A percentile compares a stretch with the other conserved stretches of the same genome.
Conservation (phyloP, 306 rosid species). For the Prunus kanzakura region DNA sequence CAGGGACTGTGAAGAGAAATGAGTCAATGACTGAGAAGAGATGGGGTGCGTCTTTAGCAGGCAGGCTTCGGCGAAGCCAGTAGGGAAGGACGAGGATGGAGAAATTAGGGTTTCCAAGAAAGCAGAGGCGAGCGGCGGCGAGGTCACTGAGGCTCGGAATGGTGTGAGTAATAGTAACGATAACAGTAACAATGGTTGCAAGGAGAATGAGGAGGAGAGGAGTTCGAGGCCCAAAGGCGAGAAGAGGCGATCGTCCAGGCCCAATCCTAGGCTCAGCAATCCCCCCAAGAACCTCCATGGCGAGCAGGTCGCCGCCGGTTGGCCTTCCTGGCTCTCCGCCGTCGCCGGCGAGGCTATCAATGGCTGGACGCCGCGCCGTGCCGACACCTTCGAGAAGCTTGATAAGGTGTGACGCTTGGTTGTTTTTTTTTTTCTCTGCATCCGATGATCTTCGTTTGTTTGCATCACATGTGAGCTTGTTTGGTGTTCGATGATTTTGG, state of each 20-base stretch:
- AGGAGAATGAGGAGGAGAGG: slow-evolving; percentile 46
- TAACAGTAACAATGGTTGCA: slow-evolving; percentile 44
- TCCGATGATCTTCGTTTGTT: neutral
- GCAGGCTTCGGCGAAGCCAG: slow-evolving; percentile 36
- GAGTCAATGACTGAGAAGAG: slow-evolving; percentile 53
- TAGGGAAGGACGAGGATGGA: slow-evolving; percentile 17
- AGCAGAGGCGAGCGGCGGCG: neutral
- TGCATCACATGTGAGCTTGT: neutral
- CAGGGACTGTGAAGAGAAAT: slow-evolving; percentile 22
- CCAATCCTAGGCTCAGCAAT: slow-evolving; percentile 88
- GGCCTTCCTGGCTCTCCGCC: slow-evolving; percentile 99
- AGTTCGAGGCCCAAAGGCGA: slow-evolving; percentile 52
- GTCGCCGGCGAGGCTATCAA: slow-evolving; percentile 97
- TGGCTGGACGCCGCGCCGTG: slow-evolving; percentile 89
- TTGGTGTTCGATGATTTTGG: neutral
- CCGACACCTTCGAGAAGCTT: slow-evolving; percentile 90
- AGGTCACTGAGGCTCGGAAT: slow-evolving; percentile 20
- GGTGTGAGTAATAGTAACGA: slow-evolving; percentile 24
- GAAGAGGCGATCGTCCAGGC: slow-evolving; percentile 64
- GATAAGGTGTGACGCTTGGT: slow-evolving; percentile 51
- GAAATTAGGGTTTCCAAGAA: slow-evolving; percentile 26
- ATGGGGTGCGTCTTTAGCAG: slow-evolving; percentile 93
- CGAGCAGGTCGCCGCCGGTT: slow-evolving; percentile 98
- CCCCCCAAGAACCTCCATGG: slow-evolving; percentile 82
- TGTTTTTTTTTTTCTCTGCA: neutral